Conservation (phyloP, 225 moss, liverwort and hornwort species). For the Pseudisothecium myosuroides region DNA sequence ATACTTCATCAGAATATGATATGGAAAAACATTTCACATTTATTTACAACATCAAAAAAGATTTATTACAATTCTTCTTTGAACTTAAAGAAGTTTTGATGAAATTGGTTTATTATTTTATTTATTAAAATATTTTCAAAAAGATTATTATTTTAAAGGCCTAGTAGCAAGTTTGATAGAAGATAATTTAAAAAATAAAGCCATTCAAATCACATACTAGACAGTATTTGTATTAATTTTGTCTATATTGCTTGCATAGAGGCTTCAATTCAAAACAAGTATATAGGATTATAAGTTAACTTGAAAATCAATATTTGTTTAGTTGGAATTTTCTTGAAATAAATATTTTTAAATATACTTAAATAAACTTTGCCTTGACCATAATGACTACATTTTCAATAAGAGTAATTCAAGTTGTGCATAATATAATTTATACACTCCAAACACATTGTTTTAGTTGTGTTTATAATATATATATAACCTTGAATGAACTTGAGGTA, state of each 20-base stretch:
- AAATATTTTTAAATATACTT: neutral
- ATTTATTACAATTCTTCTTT: no score
- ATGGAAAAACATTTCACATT: neutral
- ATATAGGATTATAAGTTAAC: fast-evolving
- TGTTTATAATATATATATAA: neutral
- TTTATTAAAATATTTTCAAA: neutral
- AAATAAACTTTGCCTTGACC: neutral
- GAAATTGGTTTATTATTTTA: neutral
- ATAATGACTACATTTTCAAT: neutral
- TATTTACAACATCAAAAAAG: neutral
- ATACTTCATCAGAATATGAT: neutral
- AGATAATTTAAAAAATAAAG: neutral
- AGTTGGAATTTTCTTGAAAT: neutral
- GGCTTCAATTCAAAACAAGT: neutral
- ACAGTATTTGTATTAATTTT: neutral
- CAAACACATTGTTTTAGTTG: neutral
- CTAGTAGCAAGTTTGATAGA: neutral
- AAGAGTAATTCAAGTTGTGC: fast-evolving
- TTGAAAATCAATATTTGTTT: neutral
- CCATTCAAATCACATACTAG: no score
- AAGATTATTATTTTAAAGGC: neutral
- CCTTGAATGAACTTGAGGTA: neutral
- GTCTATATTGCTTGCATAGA: neutral
- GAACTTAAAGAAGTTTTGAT: no score
- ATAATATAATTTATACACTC: neutral